Evolutionary conservation across 805 yeast species (phyloP).

Genomic region (Alloascoidea hylecoeti): DNA sequence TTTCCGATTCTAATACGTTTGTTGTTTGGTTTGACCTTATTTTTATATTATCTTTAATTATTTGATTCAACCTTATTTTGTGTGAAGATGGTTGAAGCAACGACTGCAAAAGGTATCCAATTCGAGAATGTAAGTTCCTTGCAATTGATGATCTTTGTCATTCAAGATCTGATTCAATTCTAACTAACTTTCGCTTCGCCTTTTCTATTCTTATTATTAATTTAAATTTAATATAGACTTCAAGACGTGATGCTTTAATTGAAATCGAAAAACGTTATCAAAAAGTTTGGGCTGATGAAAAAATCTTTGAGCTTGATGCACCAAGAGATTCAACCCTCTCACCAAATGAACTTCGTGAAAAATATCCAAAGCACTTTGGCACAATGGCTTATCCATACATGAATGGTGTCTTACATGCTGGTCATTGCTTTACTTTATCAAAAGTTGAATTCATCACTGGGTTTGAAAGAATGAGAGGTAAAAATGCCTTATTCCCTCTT

Average conservation of each 20-base stretch:
- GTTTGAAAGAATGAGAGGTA: constrained; percentile 90
- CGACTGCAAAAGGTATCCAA: no score
- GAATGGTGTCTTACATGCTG: constrained; percentile 98
- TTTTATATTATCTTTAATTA: no score
- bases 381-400: constrained; percentile 98
- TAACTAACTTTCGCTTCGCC: no score
- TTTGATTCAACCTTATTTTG: no score
- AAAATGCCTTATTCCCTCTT: constrained; percentile 82
- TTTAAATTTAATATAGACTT: constrained; percentile 41
- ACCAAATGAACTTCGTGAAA: constrained; percentile 57
- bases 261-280: constrained; percentile 85
- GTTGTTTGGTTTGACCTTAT: no score
- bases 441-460: constrained; percentile 89
- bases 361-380: constrained; percentile 77
- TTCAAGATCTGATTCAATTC: no score
- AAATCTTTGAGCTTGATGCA: constrained; percentile 77
- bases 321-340: constrained; percentile 58
- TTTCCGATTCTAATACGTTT: no score
- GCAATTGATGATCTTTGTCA: no score
- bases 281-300: constrained; percentile 74
- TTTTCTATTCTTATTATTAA: no score
- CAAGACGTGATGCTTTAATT: constrained; percentile 88
- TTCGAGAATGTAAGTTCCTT: no score
- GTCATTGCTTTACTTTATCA: constrained; percentile 90
- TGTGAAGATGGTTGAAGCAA: no score